Base-by-base conservation (phyloP, 371 early-diverging fungal species). In the Mucor irregularis region DNA sequence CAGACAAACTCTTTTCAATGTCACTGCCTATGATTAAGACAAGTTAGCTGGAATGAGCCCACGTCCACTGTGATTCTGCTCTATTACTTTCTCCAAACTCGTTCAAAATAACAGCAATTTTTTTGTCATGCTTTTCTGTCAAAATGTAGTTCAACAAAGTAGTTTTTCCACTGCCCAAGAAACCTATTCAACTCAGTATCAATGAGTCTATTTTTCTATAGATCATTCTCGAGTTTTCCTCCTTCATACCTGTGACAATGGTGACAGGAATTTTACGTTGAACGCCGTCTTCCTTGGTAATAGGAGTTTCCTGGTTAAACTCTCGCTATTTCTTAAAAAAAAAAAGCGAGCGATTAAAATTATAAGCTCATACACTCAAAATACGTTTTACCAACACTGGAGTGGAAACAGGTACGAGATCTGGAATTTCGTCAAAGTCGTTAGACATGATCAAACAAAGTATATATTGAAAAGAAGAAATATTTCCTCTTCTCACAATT, bases 91-190 rank as follows among this genome's bases (percentile, higher is more conserved):
- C 90, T 19, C 91, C 92, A 77, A 91, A 89, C 67, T 90, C 90
- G 58, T 91, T 91, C 64, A 97, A 74, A 46, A 98, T 96, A 22
- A 98, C 96, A 0, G 98, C 98, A 35, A 98, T 95, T 31, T 89
- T 84, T 72, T 94, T 95, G 26, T 91, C 88, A 62, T 97, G 98
- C 58, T 91, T 82, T 47, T 90, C 94, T 0, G 89, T 93, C 51
- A 98, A 68, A 21, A 98, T 90, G 61, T 93, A 86, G 62, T 90
- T 92, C 13, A 98, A 74, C 19, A 98, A 69, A 0, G 97, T 98
- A 0, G 96, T 94, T 61, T 98, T 97, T 24, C 97, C 98, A n/a
- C 92, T 86, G 0, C 98, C 97, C 45, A 93, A 62, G 53, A 91
- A 92, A 0, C 93, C 92, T 69, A 55, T 0, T n/a, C n/a, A n/a